phyloP scores from a whole-genome alignment of 192 early-diverging fungal genomes.

The Neocallimastix lanati region DNA sequence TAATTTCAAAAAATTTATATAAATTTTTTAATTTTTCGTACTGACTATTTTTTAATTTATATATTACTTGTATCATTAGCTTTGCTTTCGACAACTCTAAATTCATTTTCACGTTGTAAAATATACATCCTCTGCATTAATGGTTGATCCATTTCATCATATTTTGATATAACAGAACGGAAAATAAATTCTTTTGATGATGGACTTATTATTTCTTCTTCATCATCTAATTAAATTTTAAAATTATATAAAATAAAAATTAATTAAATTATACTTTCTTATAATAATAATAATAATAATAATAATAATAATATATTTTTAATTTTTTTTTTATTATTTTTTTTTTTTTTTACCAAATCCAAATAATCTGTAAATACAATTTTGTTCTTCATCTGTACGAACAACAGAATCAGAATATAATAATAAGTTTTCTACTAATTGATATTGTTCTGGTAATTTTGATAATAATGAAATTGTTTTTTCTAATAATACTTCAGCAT shows the following conservation, averaged over 20 bases:
- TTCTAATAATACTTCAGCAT: background rate
- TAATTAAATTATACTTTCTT: no score
- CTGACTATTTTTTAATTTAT: no score
- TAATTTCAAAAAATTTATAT: no score
- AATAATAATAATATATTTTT: background rate
- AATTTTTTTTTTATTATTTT: no score
- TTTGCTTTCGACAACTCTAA: constrained; percentile 18
- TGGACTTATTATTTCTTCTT: constrained; percentile 24
- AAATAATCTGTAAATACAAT: constrained; percentile 33
- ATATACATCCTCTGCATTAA: constrained; percentile 22
- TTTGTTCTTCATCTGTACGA: constrained; percentile 27
- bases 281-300: background rate
- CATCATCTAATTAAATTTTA: no score
- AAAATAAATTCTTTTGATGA: constrained; percentile 33
- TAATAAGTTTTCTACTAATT: constrained; percentile 31
- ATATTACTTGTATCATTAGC: constrained; percentile 6
- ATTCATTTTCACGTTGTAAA: constrained; percentile 21
- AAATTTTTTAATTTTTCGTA: no score
- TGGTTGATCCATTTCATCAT: background rate
- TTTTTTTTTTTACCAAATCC: constrained; percentile 6
- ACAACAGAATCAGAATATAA: constrained; percentile 14
- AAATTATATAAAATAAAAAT: no score
- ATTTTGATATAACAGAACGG: constrained; percentile 8
- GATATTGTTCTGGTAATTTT: constrained; percentile 38
- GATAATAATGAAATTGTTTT: constrained; percentile 3